Base-by-base conservation (phyloP, 1,284 basidiomycete species). In the Golubevia sp. region DNA sequence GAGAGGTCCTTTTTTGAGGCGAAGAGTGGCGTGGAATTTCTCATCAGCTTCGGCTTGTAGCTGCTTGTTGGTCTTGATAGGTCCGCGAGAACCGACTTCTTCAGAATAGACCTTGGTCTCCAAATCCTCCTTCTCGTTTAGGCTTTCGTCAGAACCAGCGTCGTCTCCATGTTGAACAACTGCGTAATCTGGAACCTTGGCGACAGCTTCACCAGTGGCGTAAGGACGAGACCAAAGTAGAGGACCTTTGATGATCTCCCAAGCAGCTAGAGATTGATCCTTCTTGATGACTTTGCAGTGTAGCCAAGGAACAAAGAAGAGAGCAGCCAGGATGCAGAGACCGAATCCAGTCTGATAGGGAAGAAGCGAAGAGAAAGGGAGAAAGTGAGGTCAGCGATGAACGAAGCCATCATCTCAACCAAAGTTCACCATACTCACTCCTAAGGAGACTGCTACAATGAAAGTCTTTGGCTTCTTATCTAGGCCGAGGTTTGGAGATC, bases 261-360 rank as follows among this genome's bases (percentile, higher is more conserved):
- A 71, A 61, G 48, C 75, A 73, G 84, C 64, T 81, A 75, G 50
- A 85, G 55, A 55, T 78, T 87, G 83, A 72, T 87, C 86, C 69
- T 85, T 85, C 70, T 83, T 83, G 63, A 86, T 72, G 59, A 86
- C 85, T 70, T 85, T 86, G 73, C 68, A 66, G 77, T 86, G 77
- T 58, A 87, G 86, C 76, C 80, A 87, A 2, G 86, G 86, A 1
- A 87, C 56, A 85, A 86, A 87, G 79, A 87, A 87, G 64, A 87
- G 21, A 56, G 84, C 58, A 2, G 86, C 77, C 8, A 87, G 72
- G 49, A 83, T 52, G 18, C 84, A 67, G 34, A 86, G 68, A 49
- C 85, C 86, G 2, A 83, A 63, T 1, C 77, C 84, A 13, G 86
- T 86, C n/a, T n/a, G n/a, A n/a, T n/a, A n/a, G n/a, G n/a, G n/a